Evolutionary conservation across 2,329 filamentous ascomycete genomes (phyloP), one percentile per base, ranked within the genome.

Genomic region (Epichloe sibirici): DNA sequence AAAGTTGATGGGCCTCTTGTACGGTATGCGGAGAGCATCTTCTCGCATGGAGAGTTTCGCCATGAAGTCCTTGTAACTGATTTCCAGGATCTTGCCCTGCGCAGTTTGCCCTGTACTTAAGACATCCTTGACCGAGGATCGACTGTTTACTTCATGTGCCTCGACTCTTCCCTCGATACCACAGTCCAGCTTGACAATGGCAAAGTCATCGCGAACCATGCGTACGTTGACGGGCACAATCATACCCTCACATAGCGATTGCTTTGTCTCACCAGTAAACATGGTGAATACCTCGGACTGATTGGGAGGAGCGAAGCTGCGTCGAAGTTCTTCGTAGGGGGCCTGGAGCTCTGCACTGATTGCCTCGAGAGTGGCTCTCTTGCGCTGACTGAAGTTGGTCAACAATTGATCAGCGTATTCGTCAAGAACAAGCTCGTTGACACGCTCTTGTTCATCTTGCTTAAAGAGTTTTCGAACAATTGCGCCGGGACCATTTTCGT

Each of bases 321-420:
- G 85, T 45, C 93, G 83, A 52, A 98, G 76, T 67, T 98, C 93
- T 70, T 98, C 93, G 66, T 95, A 98, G 0, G 93, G 90, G 21
- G 86, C 84, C 62, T 93, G 87, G 49, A 98, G 74, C 69, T 98
- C 93, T 15, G 89, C 90, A 57, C 93, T 87, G 63, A 98, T 98
- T 0, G 90, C 95, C 69, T 98, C 93, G 12, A 98, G 77, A 1
- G 93, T 98, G 1, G 91, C 91, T 53, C 93, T 88, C 74, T 98
- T 98, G 58, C 87, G 83, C 66, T 96, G 90, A 61, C 89, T 90
- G 65, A 95, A 90, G 61, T 95, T 94, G 59, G 81, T 85, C 72
- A 96, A 87, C 57, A 98, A 76, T 72, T 98, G 91, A 63, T 95
- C 89, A 0, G 93, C 93, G 63, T 98, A 98, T 67, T 97, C 90